Base-by-base conservation (phyloP, 345 rosid genomes). In the Kandelia obovata region DNA sequence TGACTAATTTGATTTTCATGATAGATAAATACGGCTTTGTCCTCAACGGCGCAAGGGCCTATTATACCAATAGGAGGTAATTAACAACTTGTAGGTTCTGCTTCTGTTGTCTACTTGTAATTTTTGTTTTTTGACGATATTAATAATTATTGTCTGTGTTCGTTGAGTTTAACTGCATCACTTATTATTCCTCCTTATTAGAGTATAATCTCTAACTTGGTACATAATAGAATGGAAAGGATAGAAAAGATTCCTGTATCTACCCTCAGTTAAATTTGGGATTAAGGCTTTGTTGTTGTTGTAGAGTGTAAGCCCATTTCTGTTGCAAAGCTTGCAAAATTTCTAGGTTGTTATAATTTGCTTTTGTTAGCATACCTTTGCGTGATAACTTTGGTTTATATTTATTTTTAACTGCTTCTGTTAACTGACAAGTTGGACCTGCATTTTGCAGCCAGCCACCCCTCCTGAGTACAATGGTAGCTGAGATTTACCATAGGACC, bases 21-120 rank as follows among this genome's bases (percentile, higher is more conserved):
- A 68, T 92, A 20, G 83, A 90, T 37, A 66, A 63, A 55, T 96
- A 89, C 65, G 99, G 99, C 13, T 81, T 82, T 79, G 96, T 77
- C 46, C 89, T 86, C 57, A 90, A 86, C 59, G 98, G 96, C 17
- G 92, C 92, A 6, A 85, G 98, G 69, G 82, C 84, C 62, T 96
- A 92, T 73, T 96, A 88, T 70, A 92, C 93, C 30, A 92, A 90
- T 59, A 69, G 98, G 68, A 95, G 99, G 97, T 89, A 82, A 69
- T 56, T 37, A 23, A 13, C 11, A 23, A 5, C 19, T 56, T 25
- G 31, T 55, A 25, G 59, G 31, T 61, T 69, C 23, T 23, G 39
- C 23, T 6, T 13, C 21, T 35, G 21, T 27, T 68, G 17, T 39
- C 15, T 21, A 27, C 28, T 1, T 66, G 60, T 11, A 1, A 0